Base-by-base conservation (phyloP, 345 rosid species). In the Aquilaria malaccensis region DNA sequence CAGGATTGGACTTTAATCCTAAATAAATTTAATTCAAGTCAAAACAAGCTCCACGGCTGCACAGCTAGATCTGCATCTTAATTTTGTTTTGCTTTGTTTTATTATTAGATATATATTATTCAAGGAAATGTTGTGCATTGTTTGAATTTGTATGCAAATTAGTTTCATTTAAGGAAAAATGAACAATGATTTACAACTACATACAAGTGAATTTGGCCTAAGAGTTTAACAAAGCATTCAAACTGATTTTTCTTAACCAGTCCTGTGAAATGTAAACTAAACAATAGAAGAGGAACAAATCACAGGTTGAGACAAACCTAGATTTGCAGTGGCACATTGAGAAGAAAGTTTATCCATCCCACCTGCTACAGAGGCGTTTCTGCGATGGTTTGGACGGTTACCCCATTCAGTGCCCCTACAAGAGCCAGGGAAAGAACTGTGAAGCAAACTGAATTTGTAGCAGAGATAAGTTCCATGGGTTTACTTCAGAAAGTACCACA, bases 351-450 rank as follows among this genome's bases (percentile, higher is more conserved):
- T 81, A 69, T 72, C 78, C 32, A 94, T 83, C 65, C 79, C 85
- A 70, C 83, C 85, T 4, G 95, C 65, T 32, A 79, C 85, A 41
- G 97, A 94, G 43, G 87, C 79, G 75, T 87, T 84, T 58, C 95
- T 77, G 29, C 97, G 82, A 46, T 89, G 81, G 77, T 64, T 78
- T 7, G 77, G 67, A 61, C 72, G 71, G 51, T 62, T 58, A 61
- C 82, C 67, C 60, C 79, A 79, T 74, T 90, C 92, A 2, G 10
- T 31, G 50, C 72, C 67, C 64, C 96, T 86, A 76, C 64, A 67
- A 41, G 53, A 58, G 37, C 13, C 56, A 30, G 45, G 55, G 68
- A 11, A 67, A 33, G 55, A 55, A 50, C 2, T 71, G 22, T 43
- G 29, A 22, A 45, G 56, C 43, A 13, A 11, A 6, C 12, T 2